phyloP scores from a whole-genome alignment of 169 alveolate species.

The Cryptosporidium sp. region DNA sequence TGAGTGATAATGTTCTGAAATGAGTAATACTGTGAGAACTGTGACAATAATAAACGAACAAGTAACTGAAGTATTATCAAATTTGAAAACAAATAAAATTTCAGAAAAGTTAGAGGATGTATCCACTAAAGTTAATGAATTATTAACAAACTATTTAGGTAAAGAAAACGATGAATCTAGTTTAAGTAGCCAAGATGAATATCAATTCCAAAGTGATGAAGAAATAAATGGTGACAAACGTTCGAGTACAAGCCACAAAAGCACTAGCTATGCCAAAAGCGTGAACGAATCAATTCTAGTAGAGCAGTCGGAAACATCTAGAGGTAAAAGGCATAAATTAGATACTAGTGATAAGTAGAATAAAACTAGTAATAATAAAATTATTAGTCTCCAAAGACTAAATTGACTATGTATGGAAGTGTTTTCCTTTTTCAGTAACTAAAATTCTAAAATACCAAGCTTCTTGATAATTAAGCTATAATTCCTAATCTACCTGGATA shows the following conservation, averaged over 20 bases:
- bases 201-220: background rate
- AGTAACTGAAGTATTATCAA: background rate
- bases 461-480: constrained; percentile 50
- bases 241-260: background rate
- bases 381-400: constrained; percentile 12
- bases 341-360: background rate
- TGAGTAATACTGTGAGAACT: background rate
- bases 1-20: background rate
- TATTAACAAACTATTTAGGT: constrained; percentile 9
- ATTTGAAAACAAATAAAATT: background rate
- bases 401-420: background rate
- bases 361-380: background rate
- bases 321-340: background rate
- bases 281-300: background rate
- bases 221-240: background rate
- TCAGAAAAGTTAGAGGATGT: constrained; percentile 16
- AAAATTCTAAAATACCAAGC: constrained; percentile 7
- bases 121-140: background rate
- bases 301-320: background rate
- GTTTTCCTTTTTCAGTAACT: constrained; percentile 1
- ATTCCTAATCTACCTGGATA: constrained; percentile 75
- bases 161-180: background rate
- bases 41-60: background rate
- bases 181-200: constrained; percentile 3
- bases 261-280: background rate